Conservation (phyloP, 2,329 filamentous ascomycete species). For the Proliferodiscus dingleyae region DNA sequence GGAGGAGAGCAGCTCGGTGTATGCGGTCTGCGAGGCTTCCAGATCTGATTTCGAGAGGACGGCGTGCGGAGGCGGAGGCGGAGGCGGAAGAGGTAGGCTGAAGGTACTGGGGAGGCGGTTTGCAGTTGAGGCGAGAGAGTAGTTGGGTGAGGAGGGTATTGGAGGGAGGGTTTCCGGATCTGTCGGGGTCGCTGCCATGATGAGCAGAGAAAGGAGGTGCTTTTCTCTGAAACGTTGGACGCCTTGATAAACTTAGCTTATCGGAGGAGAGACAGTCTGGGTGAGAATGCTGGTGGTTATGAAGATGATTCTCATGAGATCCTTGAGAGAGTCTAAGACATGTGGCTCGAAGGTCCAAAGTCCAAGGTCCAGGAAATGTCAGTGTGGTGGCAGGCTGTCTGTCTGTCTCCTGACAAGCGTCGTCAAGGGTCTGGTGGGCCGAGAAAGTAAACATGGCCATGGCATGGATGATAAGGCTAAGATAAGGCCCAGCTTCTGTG, state of each 20-base stretch:
- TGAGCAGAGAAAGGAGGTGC: neutral
- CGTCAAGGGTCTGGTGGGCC: too few species aligned
- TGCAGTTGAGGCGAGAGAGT: slow-evolving; percentile 58
- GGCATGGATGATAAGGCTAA: too few species aligned
- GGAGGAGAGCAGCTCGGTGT: slow-evolving; percentile 55
- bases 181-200: slow-evolving; percentile 8
- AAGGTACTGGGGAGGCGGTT: slow-evolving; percentile 52
- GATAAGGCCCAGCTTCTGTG: too few species aligned
- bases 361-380: too few species aligned
- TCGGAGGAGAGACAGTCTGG: neutral
- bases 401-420: slow-evolving; percentile 15
- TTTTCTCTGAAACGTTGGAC: too few species aligned
- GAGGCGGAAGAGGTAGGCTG: slow-evolving; percentile 56
- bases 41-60: slow-evolving; percentile 61
- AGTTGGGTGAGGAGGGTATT: slow-evolving; percentile 58
- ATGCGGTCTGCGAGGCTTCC: slow-evolving; percentile 56
- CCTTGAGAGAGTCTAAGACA: too few species aligned
- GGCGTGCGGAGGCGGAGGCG: slow-evolving; percentile 51
- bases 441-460: slow-evolving; percentile 15
- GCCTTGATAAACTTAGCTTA: too few species aligned
- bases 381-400: too few species aligned
- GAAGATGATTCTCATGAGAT: too few species aligned
- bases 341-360: too few species aligned
- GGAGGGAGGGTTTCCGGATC: slow-evolving; percentile 46
- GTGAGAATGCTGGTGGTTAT: neutral